Evolutionary conservation across 345 rosid species (phyloP), one percentile per base, ranked within the genome.

Genomic region (Syzygium grande): DNA sequence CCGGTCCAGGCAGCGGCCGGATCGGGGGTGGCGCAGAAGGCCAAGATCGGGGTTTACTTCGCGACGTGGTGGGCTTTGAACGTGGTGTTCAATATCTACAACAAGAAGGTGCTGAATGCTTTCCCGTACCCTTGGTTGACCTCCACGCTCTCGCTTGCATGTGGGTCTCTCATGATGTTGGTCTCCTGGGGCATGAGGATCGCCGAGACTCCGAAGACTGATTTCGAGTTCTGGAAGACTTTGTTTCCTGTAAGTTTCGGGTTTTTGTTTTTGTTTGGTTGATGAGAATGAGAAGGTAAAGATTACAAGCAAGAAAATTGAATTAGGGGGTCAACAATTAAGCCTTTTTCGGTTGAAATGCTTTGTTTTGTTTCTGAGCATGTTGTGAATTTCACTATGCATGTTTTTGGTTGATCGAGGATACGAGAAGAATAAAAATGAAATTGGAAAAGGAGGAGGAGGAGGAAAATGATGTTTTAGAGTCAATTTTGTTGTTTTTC

Each of bases 31-130:
- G 96, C 93, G 7, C 92, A 93, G 90, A 92, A 58, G 87, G 86
- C 91, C 87, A 98, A 95, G 93, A 98, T 98, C 87, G 98, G 99
- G 87, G 85, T 94, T 83, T 98, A 95, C 90, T 98, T 98, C 86
- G 99, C 99, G 17, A 94, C 96, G 14, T 98, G 99, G 99, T 98
- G 99, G 99, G 96, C 98, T 53, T 89, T 98, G 92, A 98, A 98
- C 86, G 99, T 96, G 65, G 97, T 98, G 49, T 98, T 98, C 91
- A 96, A 98, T 87, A 98, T 98, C 25, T 98, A 98, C 88, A 98
- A 98, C 93, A 98, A 98, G 95, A 98, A 98, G 93, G 99, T 96
- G 15, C 89, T 98, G 94, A 98, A 98, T 93, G 99, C 97, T 29
- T 98, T 91, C 61, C 99, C 99, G 59, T 98, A 94, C 65, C 99